Evolutionary conservation across 2,329 filamentous ascomycete genomes (phyloP), one percentile per base, ranked within the genome.

Genomic region (Seiridium cupressi): DNA sequence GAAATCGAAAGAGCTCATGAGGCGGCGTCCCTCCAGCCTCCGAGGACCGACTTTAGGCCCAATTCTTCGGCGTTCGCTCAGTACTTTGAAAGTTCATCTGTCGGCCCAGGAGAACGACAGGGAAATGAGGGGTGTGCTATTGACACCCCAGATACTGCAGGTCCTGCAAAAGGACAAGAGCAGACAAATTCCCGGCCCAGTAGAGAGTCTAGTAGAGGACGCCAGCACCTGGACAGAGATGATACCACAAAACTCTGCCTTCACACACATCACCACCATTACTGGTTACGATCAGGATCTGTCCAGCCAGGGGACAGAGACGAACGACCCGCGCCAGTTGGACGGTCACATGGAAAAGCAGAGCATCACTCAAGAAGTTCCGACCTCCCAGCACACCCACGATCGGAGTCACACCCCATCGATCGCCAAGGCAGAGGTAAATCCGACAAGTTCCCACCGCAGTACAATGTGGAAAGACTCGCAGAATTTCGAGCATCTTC

Each of bases 261-360:
- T 60, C 84, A 87, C 69, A 84, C 80, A 64, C 84, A 87, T 66
- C 83, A 87, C 66, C 84, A 87, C 70, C 84, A 87, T 74, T 87
- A 86, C 76, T 86, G 84, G 84, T 62, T 80, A 63, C 74, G 75
- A 60, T 73, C 77, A 44, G 69, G 60, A 55, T 62, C 68, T 26
- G 18, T 26, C 18, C 18, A 26, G 18, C 18, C 18, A 2, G 18
- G 18, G 18, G 18, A 26, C 18, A 26, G 18, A 35, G 60, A 62
- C 57, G 63, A 64, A 31, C 64, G 64, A 35, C 26, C 51, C 44
- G 36, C 35, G 35, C 9, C 26, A 40, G 34, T 46, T 47, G 35
- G 46, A 18, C 7, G 44, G 26, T 9, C 13, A 42, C 48, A 36
- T 35, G 38, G 32, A 48, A 36, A 42, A 51, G 58, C 59, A 5